Base-by-base conservation (phyloP, 2,329 filamentous ascomycete genomes). In the Shiraia sp. region DNA sequence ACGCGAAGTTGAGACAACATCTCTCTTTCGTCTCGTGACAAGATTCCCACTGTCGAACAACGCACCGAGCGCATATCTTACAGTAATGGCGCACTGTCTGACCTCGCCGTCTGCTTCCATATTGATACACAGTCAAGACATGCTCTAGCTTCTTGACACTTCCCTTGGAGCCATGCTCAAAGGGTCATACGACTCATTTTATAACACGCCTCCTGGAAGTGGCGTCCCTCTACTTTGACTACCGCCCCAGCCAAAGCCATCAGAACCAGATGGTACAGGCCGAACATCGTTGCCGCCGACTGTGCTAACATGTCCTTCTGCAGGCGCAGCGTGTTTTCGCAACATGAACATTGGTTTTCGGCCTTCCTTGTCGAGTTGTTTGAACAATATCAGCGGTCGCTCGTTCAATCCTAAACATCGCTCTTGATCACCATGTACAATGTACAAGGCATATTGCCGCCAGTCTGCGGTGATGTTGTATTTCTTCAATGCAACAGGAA, bases 311-410 rank as follows among this genome's bases (percentile, higher is more conserved):
- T 73, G 72, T 13, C 73, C 74, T 50, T 78, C 75, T 24, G 70
- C 62, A 3, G 75, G 71, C 39, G 79, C 78, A n/a, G 81, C 79
- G 54, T 85, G 78, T 54, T 80, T 80, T 39, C 93, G 78, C 42
- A 99, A 75, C 93, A 99, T 99, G 65, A 99, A 99, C 93, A 97
- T 97, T 15, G 93, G 93, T 68, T 97, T 99, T 72, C 95, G 87
- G 32, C 93, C 93, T 74, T 97, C 93, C 68, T 91, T 91, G 66
- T 97, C 91, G 42, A 99, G 76, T 68, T 97, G 91, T 73, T 99
- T 99, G 74, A 99, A 99, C 49, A 99, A 73, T 49, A 96, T 95
- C 44, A 99, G 75, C 8, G 93, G 93, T 61, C 95, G 92, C 72
- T 99, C 93, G 43, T 97, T 87, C 53, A 96, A 76, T 1, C 88